Percentiles rank a stretch among this genome's conserved stretches.
phyloP scores from a whole-genome alignment of 2,329 filamentous ascomycete genomes.

The Hypomyces rosellus region DNA sequence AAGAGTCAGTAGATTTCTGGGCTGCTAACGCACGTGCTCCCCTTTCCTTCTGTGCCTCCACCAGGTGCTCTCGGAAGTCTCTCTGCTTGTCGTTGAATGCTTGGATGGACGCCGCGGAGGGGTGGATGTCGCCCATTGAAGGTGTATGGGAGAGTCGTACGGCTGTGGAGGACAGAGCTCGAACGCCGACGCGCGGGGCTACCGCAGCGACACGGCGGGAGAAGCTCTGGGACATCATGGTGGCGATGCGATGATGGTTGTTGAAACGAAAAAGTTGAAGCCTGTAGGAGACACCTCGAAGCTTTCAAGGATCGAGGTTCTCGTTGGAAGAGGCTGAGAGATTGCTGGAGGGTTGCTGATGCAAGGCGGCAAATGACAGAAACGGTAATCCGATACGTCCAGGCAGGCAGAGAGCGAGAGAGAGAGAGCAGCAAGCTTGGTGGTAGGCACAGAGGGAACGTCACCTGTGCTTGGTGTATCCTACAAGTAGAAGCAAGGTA shows the following conservation, averaged over 20 bases:
- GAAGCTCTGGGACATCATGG: constrained; percentile 47
- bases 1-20: constrained; percentile 36
- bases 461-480: neutral
- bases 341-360: neutral
- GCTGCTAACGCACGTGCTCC: constrained; percentile 68
- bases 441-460: constrained; percentile 3
- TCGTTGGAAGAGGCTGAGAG: constrained; percentile 5
- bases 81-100: constrained; percentile 79
- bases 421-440: neutral
- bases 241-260: constrained; percentile 25
- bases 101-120: constrained; percentile 56
- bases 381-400: neutral
- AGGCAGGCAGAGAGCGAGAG: constrained; percentile 8
- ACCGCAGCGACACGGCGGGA: constrained; percentile 36
- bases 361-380: neutral
- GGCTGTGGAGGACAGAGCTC: constrained; percentile 53
- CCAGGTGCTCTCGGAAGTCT: constrained; percentile 76
- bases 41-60: constrained; percentile 70
- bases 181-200: constrained; percentile 42
- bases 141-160: constrained; percentile 48
- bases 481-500: neutral
- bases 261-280: constrained; percentile 3
- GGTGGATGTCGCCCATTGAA: constrained; percentile 77
- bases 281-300: neutral
- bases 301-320: too few relatives aligned